These are phyloP conservation scores for Stephania japonica DNA, from an alignment of 164 flowering plant genomes.

Conservation along the genomic window DNA sequence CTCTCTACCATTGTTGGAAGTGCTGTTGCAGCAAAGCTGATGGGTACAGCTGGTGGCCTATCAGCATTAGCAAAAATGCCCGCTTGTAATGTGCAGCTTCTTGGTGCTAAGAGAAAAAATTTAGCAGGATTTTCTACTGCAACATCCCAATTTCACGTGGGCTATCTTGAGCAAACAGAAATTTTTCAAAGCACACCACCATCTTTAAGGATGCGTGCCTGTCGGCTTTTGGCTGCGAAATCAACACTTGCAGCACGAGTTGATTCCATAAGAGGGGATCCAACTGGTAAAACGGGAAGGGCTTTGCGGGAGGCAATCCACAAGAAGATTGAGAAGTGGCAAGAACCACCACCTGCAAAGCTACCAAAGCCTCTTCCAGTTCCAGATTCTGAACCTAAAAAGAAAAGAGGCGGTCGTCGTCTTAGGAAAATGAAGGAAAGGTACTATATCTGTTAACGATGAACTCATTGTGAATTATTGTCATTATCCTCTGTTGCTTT, in stretches of 20 bases:
- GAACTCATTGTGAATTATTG: background rate
- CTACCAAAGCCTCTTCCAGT: slow-evolving; percentile 96
- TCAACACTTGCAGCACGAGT: slow-evolving; percentile 91
- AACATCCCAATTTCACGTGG: slow-evolving; percentile 83
- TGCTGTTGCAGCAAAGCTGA: slow-evolving; percentile 96
- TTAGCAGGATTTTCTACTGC: slow-evolving; percentile 93
- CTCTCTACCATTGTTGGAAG: slow-evolving; percentile 93
- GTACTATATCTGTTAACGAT: slow-evolving; percentile 24
- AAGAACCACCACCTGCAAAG: slow-evolving; percentile 97
- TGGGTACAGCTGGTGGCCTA: slow-evolving; percentile 98
- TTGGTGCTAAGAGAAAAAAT: slow-evolving; percentile 84
- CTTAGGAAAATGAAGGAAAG: slow-evolving; percentile 93
- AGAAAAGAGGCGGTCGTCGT: slow-evolving; percentile 95
- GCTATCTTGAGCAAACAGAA: slow-evolving; percentile 86
- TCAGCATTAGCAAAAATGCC: slow-evolving; percentile 90
- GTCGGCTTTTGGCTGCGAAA: slow-evolving; percentile 78
- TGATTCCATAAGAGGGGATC: slow-evolving; percentile 82
- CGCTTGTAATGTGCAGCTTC: slow-evolving; percentile 96
- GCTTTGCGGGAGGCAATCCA: slow-evolving; percentile 62
- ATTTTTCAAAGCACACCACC: slow-evolving; percentile 88
- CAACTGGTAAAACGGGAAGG: slow-evolving; percentile 75
- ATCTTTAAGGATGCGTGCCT: slow-evolving; percentile 75
- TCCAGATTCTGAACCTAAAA: slow-evolving; percentile 97
- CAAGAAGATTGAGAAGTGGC: slow-evolving; percentile 96
- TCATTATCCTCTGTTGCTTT: too few species aligned